Conservation (phyloP, 208 protist species). For the Wallacemonas rigidus region DNA sequence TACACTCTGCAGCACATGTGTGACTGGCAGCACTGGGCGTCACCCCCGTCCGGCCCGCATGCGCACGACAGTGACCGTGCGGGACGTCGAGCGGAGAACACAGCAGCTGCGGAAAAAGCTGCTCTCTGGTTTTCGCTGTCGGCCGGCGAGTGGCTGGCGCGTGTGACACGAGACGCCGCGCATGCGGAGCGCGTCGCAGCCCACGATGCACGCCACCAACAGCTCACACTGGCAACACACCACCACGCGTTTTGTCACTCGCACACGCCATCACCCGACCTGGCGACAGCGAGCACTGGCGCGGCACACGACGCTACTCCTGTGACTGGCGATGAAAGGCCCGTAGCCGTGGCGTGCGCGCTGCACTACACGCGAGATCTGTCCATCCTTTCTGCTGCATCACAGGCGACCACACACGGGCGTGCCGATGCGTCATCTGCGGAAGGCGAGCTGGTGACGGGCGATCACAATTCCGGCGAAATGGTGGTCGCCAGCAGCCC, state of each 20-base stretch:
- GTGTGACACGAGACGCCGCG: neutral
- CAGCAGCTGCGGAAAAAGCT: slow-evolving; percentile 25
- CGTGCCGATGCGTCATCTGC: no score
- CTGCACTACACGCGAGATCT: slow-evolving; percentile 4
- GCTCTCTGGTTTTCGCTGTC: slow-evolving; percentile 26
- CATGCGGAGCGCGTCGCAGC: neutral
- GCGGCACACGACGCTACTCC: no score
- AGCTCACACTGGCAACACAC: neutral
- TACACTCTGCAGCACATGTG: slow-evolving; percentile 28
- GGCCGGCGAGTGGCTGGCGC: neutral
- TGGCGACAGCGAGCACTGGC: no score
- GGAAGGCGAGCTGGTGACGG: no score
- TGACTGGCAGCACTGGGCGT: neutral
- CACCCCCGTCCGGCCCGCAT: neutral
- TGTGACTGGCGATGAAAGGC: no score
- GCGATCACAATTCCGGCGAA: no score
- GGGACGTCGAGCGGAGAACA: slow-evolving; percentile 31
- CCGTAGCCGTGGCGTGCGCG: neutral
- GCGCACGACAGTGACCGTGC: slow-evolving; percentile 13
- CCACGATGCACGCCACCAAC: slow-evolving; percentile 8
- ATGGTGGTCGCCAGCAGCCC: no score
- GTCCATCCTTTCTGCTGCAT: neutral
- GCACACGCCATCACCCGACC: no score
- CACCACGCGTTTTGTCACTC: no score
- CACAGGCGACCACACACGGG: no score